These are phyloP conservation scores for Plasmodium gaboni DNA, from an alignment of 169 alveolate species.

Conservation along the genomic window DNA sequence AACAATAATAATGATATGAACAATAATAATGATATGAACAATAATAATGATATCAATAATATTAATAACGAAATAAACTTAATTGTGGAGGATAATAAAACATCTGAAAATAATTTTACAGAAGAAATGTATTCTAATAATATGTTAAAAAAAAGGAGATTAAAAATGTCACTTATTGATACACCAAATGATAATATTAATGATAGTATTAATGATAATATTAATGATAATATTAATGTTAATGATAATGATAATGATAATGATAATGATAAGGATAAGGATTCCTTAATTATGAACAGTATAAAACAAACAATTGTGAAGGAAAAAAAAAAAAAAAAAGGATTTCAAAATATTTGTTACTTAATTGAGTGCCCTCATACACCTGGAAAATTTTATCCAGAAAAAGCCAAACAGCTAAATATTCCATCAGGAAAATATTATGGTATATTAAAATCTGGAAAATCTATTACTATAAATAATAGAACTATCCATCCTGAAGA, in stretches of 20 bases:
- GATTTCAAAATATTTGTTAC: conserved; percentile 50
- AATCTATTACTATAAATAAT: conserved; percentile 84
- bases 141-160: conserved; percentile 12
- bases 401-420: conserved; percentile 86
- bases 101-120: not conserved
- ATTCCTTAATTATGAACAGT: not conserved
- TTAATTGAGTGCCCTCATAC: conserved; percentile 80
- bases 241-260: conserved; percentile 11
- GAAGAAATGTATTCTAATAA: not conserved
- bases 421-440: conserved; percentile 90
- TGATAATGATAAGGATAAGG: not conserved
- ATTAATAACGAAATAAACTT: not conserved
- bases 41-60: not conserved
- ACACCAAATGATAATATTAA: not conserved
- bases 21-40: not conserved
- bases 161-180: not conserved
- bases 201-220: not conserved
- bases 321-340: conserved; percentile 2
- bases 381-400: conserved; percentile 82
- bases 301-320: not conserved
- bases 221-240: not conserved
- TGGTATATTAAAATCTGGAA: conserved; percentile 90
- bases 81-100: not conserved
- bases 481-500: conserved; percentile 85
- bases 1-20: conserved; percentile 2